Percentiles rank a stretch among this genome's conserved stretches.
Evolutionary conservation across 2,329 filamentous ascomycete genomes (phyloP).

Genomic region (Trichophyton simii): DNA sequence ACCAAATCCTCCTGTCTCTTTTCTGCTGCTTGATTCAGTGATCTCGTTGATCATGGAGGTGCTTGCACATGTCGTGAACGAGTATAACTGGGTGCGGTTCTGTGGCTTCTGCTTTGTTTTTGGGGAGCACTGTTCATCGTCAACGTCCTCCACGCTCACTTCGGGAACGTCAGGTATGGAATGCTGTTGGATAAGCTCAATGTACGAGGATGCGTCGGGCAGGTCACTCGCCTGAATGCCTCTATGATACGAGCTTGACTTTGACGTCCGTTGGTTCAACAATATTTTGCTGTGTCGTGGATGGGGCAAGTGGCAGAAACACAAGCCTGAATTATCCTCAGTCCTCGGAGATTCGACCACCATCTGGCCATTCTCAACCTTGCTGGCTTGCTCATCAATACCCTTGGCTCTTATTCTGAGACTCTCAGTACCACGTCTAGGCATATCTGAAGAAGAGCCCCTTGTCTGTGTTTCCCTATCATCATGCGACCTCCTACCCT

Average conservation of each 20-base stretch:
- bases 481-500: neutral
- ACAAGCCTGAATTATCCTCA: slow-evolving; percentile 3
- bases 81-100: slow-evolving; percentile 8
- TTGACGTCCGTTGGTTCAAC: neutral
- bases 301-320: slow-evolving; percentile 9
- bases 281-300: slow-evolving; percentile 8
- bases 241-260: neutral
- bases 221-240: neutral
- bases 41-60: neutral
- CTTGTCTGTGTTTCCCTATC: neutral
- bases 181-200: neutral
- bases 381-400: neutral
- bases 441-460: neutral
- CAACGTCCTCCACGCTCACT: neutral
- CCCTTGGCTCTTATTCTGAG: neutral
- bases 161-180: neutral
- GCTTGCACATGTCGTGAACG: slow-evolving; percentile 5
- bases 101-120: neutral
- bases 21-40: neutral
- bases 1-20: slow-evolving; percentile 1
- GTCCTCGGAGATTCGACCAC: neutral
- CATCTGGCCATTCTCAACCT: neutral
- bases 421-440: too few relatives aligned
- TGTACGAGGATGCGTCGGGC: neutral
- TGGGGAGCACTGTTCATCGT: neutral